phyloP scores from a whole-genome alignment of 2,329 filamentous ascomycete genomes.

The Penicillium brasilianum region DNA sequence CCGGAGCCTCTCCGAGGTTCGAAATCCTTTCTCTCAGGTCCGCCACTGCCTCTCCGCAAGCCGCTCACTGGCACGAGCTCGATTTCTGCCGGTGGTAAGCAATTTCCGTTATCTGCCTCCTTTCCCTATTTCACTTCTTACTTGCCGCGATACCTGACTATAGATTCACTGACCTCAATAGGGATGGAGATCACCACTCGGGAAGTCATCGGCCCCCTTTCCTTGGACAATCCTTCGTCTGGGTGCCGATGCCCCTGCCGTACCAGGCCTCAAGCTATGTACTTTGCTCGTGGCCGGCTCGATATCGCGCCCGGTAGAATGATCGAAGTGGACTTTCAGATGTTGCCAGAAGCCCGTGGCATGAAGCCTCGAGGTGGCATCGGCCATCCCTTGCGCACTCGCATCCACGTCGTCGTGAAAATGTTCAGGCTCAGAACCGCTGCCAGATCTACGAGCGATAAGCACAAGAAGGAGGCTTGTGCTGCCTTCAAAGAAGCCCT shows the following conservation, averaged over 20 bases:
- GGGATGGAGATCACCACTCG: background rate
- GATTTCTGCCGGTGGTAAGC: background rate
- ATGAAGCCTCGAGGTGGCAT: background rate
- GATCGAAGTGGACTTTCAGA: slow-evolving; percentile 20
- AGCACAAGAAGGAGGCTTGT: slow-evolving; percentile 4
- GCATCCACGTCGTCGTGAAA: slow-evolving; percentile 20
- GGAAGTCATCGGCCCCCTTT: background rate
- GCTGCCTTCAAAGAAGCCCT: slow-evolving; percentile 36
- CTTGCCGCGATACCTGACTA: background rate
- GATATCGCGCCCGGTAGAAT: slow-evolving; percentile 6
- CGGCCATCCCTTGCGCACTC: slow-evolving; percentile 13
- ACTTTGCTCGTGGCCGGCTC: background rate
- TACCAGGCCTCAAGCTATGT: background rate
- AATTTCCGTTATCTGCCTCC: background rate
- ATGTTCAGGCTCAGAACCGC: slow-evolving; percentile 20
- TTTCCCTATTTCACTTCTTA: too few relatives aligned
- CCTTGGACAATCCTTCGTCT: background rate
- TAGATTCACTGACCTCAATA: background rate
- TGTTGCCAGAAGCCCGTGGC: background rate
- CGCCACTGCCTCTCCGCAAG: background rate
- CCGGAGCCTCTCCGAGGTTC: background rate
- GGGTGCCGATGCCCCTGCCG: background rate
- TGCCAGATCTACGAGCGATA: background rate
- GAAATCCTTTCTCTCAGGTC: background rate
- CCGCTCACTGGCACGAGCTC: background rate